These are phyloP conservation scores for Nannochloropsis gaditana DNA, from an alignment of 108 stramenopile species.

Conservation along the genomic window DNA sequence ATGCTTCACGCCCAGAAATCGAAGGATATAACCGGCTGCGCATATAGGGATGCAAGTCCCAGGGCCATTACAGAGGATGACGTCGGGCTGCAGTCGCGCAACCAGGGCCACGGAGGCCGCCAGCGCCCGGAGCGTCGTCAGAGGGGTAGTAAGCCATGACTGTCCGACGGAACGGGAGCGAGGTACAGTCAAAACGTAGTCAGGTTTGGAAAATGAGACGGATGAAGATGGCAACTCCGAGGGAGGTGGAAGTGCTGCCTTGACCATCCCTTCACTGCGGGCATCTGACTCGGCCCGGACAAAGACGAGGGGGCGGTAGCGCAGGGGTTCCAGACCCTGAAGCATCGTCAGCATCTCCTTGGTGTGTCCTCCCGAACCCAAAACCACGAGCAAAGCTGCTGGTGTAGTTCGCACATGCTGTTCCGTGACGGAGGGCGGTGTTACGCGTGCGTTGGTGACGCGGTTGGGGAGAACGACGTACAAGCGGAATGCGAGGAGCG, in stretches of 20 bases:
- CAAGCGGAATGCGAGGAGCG: not conserved
- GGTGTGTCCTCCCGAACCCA: slow-evolving; percentile 80
- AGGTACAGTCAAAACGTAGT: slow-evolving; percentile 57
- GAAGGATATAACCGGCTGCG: slow-evolving; percentile 58
- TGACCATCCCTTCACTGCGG: slow-evolving; percentile 6
- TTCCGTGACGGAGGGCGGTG: not conserved
- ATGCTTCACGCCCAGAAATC: slow-evolving; percentile 50
- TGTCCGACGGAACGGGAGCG: slow-evolving; percentile 67
- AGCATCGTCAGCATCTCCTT: slow-evolving; percentile 75
- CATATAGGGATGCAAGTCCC: slow-evolving; percentile 76
- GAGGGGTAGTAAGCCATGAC: slow-evolving; percentile 56
- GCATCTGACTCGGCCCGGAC: slow-evolving; percentile 63
- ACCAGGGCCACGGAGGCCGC: slow-evolving; percentile 50
- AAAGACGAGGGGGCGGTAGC: slow-evolving; percentile 61
- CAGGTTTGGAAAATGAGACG: not conserved
- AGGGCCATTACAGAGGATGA: slow-evolving; percentile 76
- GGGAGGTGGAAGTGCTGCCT: not conserved
- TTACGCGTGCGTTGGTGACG: not conserved
- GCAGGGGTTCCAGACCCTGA: slow-evolving; percentile 52
- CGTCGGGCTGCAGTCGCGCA: slow-evolving; percentile 56
- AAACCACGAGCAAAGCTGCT: slow-evolving; percentile 62
- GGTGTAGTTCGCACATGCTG: slow-evolving; percentile 22
- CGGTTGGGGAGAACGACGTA: not conserved
- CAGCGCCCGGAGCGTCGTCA: slow-evolving; percentile 56
- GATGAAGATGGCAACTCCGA: not conserved